Evolutionary conservation across 1,284 basidiomycete genomes (phyloP), one percentile per base, ranked within the genome.

Genomic region (Rhodotorula sp.): DNA sequence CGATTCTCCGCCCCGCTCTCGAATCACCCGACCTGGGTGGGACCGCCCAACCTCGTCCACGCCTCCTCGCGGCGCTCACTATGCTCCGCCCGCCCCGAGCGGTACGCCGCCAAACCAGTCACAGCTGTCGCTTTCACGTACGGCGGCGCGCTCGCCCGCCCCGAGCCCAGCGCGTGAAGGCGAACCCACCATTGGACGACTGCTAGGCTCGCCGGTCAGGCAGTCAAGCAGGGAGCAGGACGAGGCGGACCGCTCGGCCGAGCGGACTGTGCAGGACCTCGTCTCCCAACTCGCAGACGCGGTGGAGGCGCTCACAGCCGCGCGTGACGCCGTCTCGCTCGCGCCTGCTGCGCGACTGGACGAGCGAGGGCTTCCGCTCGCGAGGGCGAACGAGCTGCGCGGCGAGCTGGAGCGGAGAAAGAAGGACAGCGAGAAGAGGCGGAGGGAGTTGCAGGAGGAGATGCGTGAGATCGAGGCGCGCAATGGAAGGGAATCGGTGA

Each of bases 401-500:
- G 16, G 19, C 7, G 55, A 49, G 19, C 25, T 72, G 7, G 50
- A 50, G 34, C 44, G 44, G 25, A 12, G 73, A 41, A 66, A 56
- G 59, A 41, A 57, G 19, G 69, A 58, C 57, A 60, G 82, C 78
- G 61, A 79, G 80, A 58, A 49, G 79, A 44, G 74, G 81, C 25
- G 83, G 83, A 10, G 89, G 81, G 4, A 85, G 83, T 79, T 91
- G 90, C 0, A 89, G 84, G 5, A 89, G 86, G 53, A 92, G 81
- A 75, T 92, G 90, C 5, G 91, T 81, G 23, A 90, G 83, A 4
- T 74, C 14, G 70, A 71, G 45, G 21, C 9, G 12, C n/a, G 16
- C 0, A 50, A 21, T 2, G 45, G 25, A 3, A 17, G 7, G 7
- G 58, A 60, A 14, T 27, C 23, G 52, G 67, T 71, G 63, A 49